Percentiles rank a stretch among this genome's conserved stretches.
Evolutionary conservation across 2,329 filamentous ascomycete genomes (phyloP).

Genomic region (Xylaria hypoxylon): DNA sequence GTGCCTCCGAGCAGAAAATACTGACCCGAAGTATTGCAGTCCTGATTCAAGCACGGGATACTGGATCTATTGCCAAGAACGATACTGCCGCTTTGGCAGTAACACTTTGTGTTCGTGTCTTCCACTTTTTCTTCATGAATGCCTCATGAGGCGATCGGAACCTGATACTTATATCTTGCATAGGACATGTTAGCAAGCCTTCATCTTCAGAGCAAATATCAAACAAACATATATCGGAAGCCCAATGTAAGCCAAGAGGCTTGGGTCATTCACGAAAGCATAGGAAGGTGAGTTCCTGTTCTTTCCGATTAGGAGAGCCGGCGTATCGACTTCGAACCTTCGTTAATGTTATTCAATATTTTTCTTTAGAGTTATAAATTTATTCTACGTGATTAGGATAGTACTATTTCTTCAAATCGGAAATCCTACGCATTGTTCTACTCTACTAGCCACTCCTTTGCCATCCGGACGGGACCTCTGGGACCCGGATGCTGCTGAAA

Average conservation of each 20-base stretch:
- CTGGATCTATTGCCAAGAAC: constrained; percentile 31
- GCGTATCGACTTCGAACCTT: not conserved
- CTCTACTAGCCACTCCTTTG: constrained; percentile 33
- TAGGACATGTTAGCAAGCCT: constrained; percentile 25
- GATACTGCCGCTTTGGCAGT: constrained; percentile 31
- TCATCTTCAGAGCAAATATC: constrained; percentile 1
- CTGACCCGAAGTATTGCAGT: constrained; percentile 36
- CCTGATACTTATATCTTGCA: not conserved
- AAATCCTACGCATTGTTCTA: constrained; percentile 13
- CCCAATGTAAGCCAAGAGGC: constrained; percentile 11
- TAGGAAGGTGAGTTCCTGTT: constrained; percentile 21
- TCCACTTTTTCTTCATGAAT: not conserved
- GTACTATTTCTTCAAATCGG: constrained; percentile 38
- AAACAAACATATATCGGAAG: constrained; percentile 1
- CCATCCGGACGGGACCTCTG: constrained; percentile 40
- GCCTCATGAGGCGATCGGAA: not conserved
- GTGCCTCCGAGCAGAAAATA: constrained; percentile 14
- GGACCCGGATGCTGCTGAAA: constrained; percentile 41
- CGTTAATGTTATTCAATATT: not conserved
- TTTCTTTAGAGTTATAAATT: constrained; percentile 27
- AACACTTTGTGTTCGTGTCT: constrained; percentile 24
- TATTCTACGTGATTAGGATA: constrained; percentile 39
- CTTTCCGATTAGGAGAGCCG: not conserved
- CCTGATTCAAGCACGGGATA: constrained; percentile 43
- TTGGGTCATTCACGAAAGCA: constrained; percentile 28